Base-by-base conservation (phyloP, 78 protist species). In the Dictyostelium firmibasis region DNA sequence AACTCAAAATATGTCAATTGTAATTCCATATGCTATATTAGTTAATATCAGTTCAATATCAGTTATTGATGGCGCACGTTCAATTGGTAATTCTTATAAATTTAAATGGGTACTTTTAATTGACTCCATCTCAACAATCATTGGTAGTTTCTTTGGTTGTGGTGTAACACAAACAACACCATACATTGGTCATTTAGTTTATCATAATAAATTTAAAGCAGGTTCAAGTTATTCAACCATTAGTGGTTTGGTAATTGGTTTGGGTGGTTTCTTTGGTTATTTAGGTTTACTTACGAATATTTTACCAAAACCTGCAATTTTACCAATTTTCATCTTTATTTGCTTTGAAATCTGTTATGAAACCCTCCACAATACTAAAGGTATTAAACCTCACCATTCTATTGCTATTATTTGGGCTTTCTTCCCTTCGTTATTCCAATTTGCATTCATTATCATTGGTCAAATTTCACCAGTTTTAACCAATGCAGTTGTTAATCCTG, bases 361-460 rank as follows among this genome's bases (percentile, higher is more conserved):
- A 20, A 89, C 94, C 20, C 13, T 89, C 31, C 76, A 70, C 5
- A 53, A 53, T 11, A 57, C 87, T 2, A 69, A 47, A 9, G 94
- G 87, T 13, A 81, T 89, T 47, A 47, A 69, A 7, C 14, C 43
- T 50, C 94, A 89, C 20, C 94, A 89, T 33, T n/a, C 50, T 3
- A 85, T 85, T 4, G 94, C 94, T 1, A 70, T 89, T 60, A 69
- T 89, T 23, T 89, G 86, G 86, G 29, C 67, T 5, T 89, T 89
- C 87, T 89, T 89, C 75, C 94, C 94, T 7, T 78, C 94, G 33
- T 60, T 89, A 31, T 81, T 89, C 64, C 94, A 89, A 69, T 89
- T 89, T 67, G 94, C 60, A 57, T 79, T 79, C 38, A 89, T 89
- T 81, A 27, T 89, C 2, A 69, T 89, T 10, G 57, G 85, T 35